These are phyloP conservation scores for Neospermospora avenae DNA, from an alignment of 2,329 filamentous ascomycete species.

Conservation along the genomic window DNA sequence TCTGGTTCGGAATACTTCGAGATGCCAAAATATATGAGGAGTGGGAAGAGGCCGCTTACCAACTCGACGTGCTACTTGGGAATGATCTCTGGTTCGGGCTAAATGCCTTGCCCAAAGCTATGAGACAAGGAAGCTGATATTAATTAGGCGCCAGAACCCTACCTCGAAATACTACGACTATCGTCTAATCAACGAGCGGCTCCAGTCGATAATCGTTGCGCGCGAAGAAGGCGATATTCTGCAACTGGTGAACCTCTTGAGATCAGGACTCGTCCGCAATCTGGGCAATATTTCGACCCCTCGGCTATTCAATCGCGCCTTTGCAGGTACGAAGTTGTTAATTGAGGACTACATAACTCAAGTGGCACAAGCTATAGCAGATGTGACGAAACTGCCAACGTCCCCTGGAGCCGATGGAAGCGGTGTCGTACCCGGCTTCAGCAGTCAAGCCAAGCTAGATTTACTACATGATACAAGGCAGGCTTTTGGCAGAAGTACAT, in stretches of 20 bases:
- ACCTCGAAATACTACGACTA: conserved; percentile 83
- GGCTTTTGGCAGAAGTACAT: conserved; percentile 79
- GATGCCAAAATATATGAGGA: conserved; percentile 73
- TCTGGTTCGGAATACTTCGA: conserved; percentile 62
- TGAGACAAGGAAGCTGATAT: background rate
- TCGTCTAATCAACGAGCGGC: conserved; percentile 73
- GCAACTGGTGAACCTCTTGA: conserved; percentile 72
- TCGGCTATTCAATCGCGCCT: conserved; percentile 78
- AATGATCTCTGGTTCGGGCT: conserved; percentile 70
- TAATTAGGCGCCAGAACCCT: conserved; percentile 71
- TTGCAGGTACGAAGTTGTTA: conserved; percentile 82
- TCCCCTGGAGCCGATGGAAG: conserved; percentile 42
- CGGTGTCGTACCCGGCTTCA: conserved; percentile 38
- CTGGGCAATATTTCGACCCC: conserved; percentile 86
- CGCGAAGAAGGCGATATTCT: conserved; percentile 70
- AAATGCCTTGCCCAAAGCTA: background rate
- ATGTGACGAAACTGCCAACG: conserved; percentile 67
- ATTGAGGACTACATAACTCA: conserved; percentile 90
- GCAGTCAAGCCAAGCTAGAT: conserved; percentile 64
- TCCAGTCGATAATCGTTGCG: conserved; percentile 66
- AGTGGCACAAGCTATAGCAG: conserved; percentile 75
- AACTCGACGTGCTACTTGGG: conserved; percentile 77
- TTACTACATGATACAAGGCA: conserved; percentile 83
- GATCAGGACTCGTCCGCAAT: conserved; percentile 77
- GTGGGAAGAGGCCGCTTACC: conserved; percentile 80